Percentiles rank a stretch among this genome's conserved stretches.
These are phyloP conservation scores for Puccinia triticina DNA, from an alignment of 1,284 basidiomycete species.

Conservation along the genomic window DNA sequence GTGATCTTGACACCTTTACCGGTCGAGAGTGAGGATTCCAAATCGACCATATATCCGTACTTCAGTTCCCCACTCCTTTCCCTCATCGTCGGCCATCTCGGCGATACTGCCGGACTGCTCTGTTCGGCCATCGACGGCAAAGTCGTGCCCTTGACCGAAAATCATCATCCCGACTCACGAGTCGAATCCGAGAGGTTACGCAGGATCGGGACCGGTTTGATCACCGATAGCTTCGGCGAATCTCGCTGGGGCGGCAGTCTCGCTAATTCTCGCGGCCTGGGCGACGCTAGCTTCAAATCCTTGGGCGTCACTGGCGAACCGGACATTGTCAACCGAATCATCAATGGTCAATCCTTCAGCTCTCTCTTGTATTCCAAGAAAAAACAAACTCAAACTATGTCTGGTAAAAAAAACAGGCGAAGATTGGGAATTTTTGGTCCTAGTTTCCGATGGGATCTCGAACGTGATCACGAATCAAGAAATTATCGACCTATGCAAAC, in stretches of 20 bases:
- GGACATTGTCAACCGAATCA: conserved; percentile 77
- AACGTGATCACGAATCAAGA: conserved; percentile 90
- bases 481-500: conserved; percentile 83
- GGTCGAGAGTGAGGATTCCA: conserved; percentile 70
- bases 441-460: conserved; percentile 75
- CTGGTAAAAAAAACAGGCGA: conserved; percentile 21
- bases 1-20: neutral
- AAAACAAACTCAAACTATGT: conserved; percentile 9
- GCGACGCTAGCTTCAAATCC: conserved; percentile 85
- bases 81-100: conserved; percentile 78
- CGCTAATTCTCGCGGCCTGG: conserved; percentile 90
- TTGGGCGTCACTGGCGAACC: conserved; percentile 94
- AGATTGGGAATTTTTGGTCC: conserved; percentile 56
- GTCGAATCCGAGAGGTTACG: conserved; percentile 82
- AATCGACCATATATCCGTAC: conserved; percentile 61
- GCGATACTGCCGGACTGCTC: conserved; percentile 85
- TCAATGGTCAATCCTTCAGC: conserved; percentile 67
- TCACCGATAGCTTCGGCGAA: conserved; percentile 95
- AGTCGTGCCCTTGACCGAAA: conserved; percentile 80
- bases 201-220: conserved; percentile 78
- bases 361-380: conserved; percentile 22
- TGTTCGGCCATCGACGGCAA: conserved; percentile 74
- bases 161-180: conserved; percentile 87
- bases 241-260: conserved; percentile 88
- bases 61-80: conserved; percentile 59